A percentile compares a stretch with the other conserved stretches of the same genome.
These are phyloP conservation scores for Entophlyctis helioformis DNA, from an alignment of 192 early-diverging fungal species.

Conservation along the genomic window DNA sequence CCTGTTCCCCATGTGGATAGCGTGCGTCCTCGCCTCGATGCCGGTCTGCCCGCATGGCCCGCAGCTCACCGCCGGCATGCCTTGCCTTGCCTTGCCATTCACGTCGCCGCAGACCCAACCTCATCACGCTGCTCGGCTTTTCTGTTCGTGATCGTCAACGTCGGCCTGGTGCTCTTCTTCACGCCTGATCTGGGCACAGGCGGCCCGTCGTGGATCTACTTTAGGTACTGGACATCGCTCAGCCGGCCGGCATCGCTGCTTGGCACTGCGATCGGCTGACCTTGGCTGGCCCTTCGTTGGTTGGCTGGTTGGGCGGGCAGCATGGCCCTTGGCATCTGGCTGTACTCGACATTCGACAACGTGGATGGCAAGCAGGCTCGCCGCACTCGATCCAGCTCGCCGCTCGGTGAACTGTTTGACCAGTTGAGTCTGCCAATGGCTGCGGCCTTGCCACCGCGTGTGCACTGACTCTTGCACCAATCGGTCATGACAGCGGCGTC, in stretches of 20 bases:
- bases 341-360: constrained; percentile 84
- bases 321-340: constrained; percentile 67
- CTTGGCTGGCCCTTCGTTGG: constrained; percentile 3
- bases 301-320: constrained; percentile 53
- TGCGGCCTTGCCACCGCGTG: constrained; percentile 46
- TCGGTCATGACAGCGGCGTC: too few species aligned
- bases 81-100: too few species aligned
- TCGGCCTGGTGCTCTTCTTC: constrained; percentile 59
- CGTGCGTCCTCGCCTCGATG: constrained; percentile 72
- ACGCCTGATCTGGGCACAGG: constrained; percentile 55
- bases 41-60: constrained; percentile 66
- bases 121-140: constrained; percentile 81
- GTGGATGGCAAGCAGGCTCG: constrained; percentile 97
- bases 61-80: too few species aligned
- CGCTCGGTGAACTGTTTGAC: constrained; percentile 94
- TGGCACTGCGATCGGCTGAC: too few species aligned
- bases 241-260: too few species aligned
- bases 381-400: constrained; percentile 71
- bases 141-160: constrained; percentile 63
- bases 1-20: constrained; percentile 86
- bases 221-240: constrained; percentile 36
- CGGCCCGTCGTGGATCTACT: constrained; percentile 76
- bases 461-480: constrained; percentile 28
- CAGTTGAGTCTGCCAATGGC: constrained; percentile 24
- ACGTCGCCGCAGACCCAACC: constrained; percentile 52